Base-by-base conservation (phyloP, 306 rosid genomes). In the Abrus precatorius region DNA sequence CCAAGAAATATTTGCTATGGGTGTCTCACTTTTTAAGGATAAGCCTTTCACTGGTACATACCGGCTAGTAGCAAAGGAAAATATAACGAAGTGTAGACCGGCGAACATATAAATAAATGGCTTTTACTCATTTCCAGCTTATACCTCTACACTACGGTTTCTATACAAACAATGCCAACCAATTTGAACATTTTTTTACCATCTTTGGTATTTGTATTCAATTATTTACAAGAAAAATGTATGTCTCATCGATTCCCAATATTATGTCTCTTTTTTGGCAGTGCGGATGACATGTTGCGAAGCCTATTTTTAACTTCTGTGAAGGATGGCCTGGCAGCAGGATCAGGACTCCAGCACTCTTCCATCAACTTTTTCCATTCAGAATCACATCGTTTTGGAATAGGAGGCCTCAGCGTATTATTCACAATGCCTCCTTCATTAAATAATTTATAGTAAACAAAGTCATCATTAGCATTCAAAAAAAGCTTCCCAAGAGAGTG, bases 311-410 rank as follows among this genome's bases (percentile, higher is more conserved):
- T 82, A 69, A 96, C 86, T 45, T 96, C 94, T 27, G 94, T 89
- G 83, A 96, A 96, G 43, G 93, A 80, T 33, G 98, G 97, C 55
- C 98, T 88, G 77, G 75, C 83, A 48, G 79, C 83, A 52, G 99
- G 99, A 47, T 93, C 93, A 54, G 97, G 91, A 8, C 84, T 85
- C 98, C 99, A 93, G 72, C 97, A 96, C 34, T 92, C 94, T 86
- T 92, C 98, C 99, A 96, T 96, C 74, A 96, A 52, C 50, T 9
- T 87, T 80, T 62, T 92, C 99, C 98, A 96, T 68, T 92, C 92
- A 2, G 90, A 52, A 80, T 93, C 99, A 32, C 99, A 96, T 1
- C 91, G 89, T 82, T 88, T 93, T 9, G 99, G 99, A 84, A 96
- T 86, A 1, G 87, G 43, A 66, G 99, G 99, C 85, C 99, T 90